Evolutionary conservation across 352 stramenopile species (phyloP).

Genomic region (Globisporangium viniferum): DNA sequence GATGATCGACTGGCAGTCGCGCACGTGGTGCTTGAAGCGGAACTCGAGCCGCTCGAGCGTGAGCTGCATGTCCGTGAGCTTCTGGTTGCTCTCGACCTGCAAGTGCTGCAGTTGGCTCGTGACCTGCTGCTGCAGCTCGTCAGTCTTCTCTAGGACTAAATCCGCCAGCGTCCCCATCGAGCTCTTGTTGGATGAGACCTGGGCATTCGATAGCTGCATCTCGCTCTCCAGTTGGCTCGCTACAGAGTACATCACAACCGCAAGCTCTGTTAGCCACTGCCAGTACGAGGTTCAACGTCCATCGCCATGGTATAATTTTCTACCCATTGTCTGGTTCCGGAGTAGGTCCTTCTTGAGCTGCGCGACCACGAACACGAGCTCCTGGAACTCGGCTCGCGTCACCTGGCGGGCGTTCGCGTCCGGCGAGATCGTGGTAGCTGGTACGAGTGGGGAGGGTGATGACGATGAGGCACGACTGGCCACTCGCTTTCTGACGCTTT

Average conservation of each 20-base stretch:
- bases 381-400: slow-evolving; percentile 55
- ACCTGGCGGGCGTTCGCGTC: slow-evolving; percentile 45
- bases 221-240: slow-evolving; percentile 49
- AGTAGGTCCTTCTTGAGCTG: slow-evolving; percentile 48
- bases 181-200: slow-evolving; percentile 46
- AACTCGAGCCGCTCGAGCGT: slow-evolving; percentile 62
- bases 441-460: not conserved
- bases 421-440: slow-evolving; percentile 20
- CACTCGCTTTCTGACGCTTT: slow-evolving; percentile 5
- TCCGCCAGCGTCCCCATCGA: slow-evolving; percentile 42
- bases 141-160: slow-evolving; percentile 43
- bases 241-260: slow-evolving; percentile 6
- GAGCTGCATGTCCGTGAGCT: slow-evolving; percentile 41
- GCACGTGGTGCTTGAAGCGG: slow-evolving; percentile 59
- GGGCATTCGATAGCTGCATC: slow-evolving; percentile 39
- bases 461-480: not conserved
- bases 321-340: slow-evolving; percentile 40
- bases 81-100: slow-evolving; percentile 44
- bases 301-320: not conserved
- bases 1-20: slow-evolving; percentile 41
- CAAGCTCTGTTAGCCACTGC: not conserved
- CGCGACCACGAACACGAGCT: slow-evolving; percentile 37
- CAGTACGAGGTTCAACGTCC: not conserved
- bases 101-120: slow-evolving; percentile 38
- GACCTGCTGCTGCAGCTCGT: slow-evolving; percentile 36